Percentiles rank a stretch among this genome's conserved stretches.
Evolutionary conservation across 1,284 basidiomycete species (phyloP).

Genomic region (Tilletia setariae): DNA sequence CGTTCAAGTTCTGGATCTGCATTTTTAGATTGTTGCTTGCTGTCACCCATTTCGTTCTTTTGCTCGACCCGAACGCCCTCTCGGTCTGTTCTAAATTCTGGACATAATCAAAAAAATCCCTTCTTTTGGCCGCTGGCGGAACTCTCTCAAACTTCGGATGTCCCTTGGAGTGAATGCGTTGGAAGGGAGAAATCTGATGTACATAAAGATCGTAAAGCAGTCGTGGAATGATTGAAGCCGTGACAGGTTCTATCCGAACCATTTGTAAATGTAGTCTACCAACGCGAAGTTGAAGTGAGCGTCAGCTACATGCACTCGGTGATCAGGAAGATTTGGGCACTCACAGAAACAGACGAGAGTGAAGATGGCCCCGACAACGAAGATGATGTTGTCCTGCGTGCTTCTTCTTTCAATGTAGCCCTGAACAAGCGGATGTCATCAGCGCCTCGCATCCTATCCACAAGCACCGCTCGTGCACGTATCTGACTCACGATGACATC

Average conservation of each 20-base stretch:
- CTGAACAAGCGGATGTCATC: background rate
- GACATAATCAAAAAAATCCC: too few species aligned
- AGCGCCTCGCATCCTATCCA: conserved; percentile 41
- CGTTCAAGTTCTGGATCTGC: too few species aligned
- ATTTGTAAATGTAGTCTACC: conserved; percentile 46
- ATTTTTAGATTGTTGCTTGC: too few species aligned
- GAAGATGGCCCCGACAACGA: conserved; percentile 45
- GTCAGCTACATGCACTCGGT: background rate
- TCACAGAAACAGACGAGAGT: conserved; percentile 50
- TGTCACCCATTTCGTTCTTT: background rate
- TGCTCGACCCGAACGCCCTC: background rate
- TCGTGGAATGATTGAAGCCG: background rate
- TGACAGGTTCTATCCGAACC: conserved; percentile 32
- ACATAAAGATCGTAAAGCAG: too few species aligned
- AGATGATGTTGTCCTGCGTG: conserved; percentile 52
- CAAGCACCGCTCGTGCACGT: conserved; percentile 47
- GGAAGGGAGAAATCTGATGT: too few species aligned
- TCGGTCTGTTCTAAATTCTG: background rate
- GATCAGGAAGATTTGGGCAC: conserved; percentile 16
- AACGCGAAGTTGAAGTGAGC: background rate
- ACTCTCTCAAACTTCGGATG: too few species aligned
- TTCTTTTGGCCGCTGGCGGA: too few species aligned
- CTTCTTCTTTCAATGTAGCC: conserved; percentile 51
- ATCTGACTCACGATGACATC: conserved; percentile 44
- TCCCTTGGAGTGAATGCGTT: too few species aligned